A percentile compares a stretch with the other conserved stretches of the same genome.
phyloP scores from a whole-genome alignment of 331 rosid genomes.

The Prunus yedoensis region DNA sequence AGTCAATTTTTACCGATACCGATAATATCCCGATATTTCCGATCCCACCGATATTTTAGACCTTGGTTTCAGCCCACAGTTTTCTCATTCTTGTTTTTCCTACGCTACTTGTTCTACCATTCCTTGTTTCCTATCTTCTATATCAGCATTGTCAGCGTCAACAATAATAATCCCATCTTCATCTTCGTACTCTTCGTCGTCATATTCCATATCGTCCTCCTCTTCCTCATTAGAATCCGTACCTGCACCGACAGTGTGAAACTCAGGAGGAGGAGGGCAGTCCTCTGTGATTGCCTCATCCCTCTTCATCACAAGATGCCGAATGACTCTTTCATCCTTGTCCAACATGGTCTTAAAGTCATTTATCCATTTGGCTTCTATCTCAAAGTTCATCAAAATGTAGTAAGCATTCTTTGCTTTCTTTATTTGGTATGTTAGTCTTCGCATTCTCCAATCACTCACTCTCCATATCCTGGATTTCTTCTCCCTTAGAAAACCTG shows the following conservation, averaged over 20 bases:
- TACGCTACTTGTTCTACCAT: constrained; percentile 11
- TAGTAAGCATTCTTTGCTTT: constrained; percentile 77
- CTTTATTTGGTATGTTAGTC: constrained; percentile 79
- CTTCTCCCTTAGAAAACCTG: constrained; percentile 87
- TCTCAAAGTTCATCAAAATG: constrained; percentile 81
- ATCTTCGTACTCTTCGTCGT: constrained; percentile 30
- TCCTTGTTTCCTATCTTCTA: constrained; percentile 15
- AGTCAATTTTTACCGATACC: too few relatives aligned
- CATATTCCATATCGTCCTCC: constrained; percentile 33
- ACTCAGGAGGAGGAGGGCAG: constrained; percentile 89
- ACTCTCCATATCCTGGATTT: constrained; percentile 82
- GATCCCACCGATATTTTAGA: too few relatives aligned
- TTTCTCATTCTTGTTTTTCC: constrained; percentile 22
- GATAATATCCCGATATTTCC: too few relatives aligned
- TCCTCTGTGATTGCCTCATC: constrained; percentile 83
- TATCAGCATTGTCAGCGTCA: constrained; percentile 31
- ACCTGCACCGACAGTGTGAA: constrained; percentile 39
- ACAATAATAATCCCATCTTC: constrained; percentile 35
- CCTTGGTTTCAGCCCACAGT: constrained; percentile 21
- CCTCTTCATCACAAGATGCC: constrained; percentile 83
- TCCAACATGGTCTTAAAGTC: constrained; percentile 86
- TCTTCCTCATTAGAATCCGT: constrained; percentile 47
- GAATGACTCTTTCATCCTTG: constrained; percentile 81
- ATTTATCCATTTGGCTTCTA: constrained; percentile 77
- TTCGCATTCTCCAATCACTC: constrained; percentile 92